Percentiles rank a stretch among this genome's conserved stretches.
phyloP scores from a whole-genome alignment of 169 alveolate species.

The Plasmodium sp. region DNA sequence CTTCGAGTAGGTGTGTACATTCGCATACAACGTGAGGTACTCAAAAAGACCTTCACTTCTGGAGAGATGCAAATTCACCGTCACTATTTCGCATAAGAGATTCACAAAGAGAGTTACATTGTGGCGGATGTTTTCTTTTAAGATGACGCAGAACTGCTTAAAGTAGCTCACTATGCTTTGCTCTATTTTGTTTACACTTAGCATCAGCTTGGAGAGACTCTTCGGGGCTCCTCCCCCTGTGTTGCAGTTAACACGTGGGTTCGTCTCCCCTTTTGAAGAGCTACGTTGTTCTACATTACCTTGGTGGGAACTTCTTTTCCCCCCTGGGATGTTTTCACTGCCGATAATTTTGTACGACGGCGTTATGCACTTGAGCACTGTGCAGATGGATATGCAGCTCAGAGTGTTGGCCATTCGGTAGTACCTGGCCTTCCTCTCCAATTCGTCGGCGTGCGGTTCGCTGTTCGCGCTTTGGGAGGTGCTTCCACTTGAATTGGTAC shows the following conservation, averaged over 20 bases:
- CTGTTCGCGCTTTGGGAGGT: not conserved
- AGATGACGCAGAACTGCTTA: slow-evolving; percentile 23
- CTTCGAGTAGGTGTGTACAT: slow-evolving; percentile 2
- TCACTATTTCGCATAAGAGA: slow-evolving; percentile 62
- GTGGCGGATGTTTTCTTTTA: slow-evolving; percentile 22
- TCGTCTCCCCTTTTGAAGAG: not conserved
- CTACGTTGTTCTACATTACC: not conserved
- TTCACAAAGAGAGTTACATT: slow-evolving; percentile 50
- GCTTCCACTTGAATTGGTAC: too few species aligned
- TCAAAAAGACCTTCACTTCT: slow-evolving; percentile 25
- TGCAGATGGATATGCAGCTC: slow-evolving; percentile 40
- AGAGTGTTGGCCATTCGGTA: not conserved
- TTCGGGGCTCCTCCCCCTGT: not conserved
- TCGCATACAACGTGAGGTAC: slow-evolving; percentile 28
- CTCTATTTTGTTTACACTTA: slow-evolving; percentile 48
- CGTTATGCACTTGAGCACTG: slow-evolving; percentile 38
- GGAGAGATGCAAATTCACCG: slow-evolving; percentile 56
- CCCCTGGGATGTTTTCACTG: not conserved
- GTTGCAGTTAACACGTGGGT: not conserved
- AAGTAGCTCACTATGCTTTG: slow-evolving; percentile 18
- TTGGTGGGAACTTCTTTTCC: not conserved
- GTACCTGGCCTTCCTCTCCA: not conserved
- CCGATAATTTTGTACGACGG: slow-evolving; percentile 59
- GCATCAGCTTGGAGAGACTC: slow-evolving; percentile 17
- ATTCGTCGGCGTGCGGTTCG: not conserved